phyloP scores from a whole-genome alignment of 2,329 filamentous ascomycete genomes.

The Harringtonia lauricola region DNA sequence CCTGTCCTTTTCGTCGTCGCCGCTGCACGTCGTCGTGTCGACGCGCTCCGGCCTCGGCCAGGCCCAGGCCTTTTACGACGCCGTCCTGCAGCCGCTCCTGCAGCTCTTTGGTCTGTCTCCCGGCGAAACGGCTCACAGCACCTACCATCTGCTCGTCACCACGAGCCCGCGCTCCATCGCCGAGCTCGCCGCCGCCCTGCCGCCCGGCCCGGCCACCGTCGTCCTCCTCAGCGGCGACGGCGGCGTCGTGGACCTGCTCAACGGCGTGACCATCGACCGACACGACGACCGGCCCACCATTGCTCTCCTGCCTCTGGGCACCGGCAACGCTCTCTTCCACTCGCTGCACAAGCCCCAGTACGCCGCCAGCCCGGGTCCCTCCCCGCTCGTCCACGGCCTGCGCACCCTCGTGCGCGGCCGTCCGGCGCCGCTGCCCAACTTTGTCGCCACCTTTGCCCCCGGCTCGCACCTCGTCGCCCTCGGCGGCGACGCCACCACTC shows the following conservation, averaged over 20 bases:
- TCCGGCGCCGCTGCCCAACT: slow-evolving; percentile 46
- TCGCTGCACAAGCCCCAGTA: slow-evolving; percentile 50
- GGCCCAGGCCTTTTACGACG: slow-evolving; percentile 43
- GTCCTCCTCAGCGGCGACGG: slow-evolving; percentile 82
- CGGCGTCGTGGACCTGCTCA: slow-evolving; percentile 72
- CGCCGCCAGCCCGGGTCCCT: slow-evolving; percentile 21
- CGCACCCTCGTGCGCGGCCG: slow-evolving; percentile 47
- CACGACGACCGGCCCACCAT: no score
- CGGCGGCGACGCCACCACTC: no score
- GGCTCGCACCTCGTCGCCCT: slow-evolving; percentile 39
- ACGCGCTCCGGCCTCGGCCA: slow-evolving; percentile 51
- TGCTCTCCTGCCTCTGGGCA: slow-evolving; percentile 49
- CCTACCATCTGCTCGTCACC: slow-evolving; percentile 50
- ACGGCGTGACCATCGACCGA: slow-evolving; percentile 38
- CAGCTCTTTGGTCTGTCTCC: slow-evolving; percentile 26
- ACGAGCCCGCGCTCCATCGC: slow-evolving; percentile 50
- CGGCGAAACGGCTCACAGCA: not conserved
- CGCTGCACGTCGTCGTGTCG: slow-evolving; percentile 56
- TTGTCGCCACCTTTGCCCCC: slow-evolving; percentile 48
- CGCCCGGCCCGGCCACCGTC: slow-evolving; percentile 33
- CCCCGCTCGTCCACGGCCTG: slow-evolving; percentile 41
- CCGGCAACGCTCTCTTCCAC: slow-evolving; percentile 54
- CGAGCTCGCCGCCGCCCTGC: slow-evolving; percentile 41
- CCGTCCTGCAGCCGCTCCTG: slow-evolving; percentile 46
- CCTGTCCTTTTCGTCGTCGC: no score